Evolutionary conservation across 1,284 basidiomycete genomes (phyloP), one percentile per base, ranked within the genome.

Genomic region (Cryptococcus sp.): DNA sequence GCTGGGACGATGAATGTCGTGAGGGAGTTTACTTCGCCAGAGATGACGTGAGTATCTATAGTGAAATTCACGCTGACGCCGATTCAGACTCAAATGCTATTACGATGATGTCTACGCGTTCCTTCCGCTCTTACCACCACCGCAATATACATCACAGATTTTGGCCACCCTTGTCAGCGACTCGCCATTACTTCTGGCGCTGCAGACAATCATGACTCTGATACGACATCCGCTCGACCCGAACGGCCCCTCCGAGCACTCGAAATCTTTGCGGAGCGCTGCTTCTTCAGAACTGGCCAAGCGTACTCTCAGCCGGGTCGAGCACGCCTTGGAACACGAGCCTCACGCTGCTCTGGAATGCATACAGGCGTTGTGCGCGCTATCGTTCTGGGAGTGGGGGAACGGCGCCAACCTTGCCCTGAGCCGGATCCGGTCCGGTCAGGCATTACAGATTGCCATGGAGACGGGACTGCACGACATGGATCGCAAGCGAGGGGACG

Each of bases 71-170:
- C 7, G 17, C 35, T 50, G 40, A 44, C n/a, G 20, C 16, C 17
- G 2, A 19, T 42, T 6, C 46, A 78, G 78, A 22, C 59, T 79
- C 31, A 60, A 66, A 35, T 70, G 69, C 46, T 79, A 80, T 58
- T 79, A 78, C 64, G 71, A 70, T 41, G 77, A 79, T 38, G 71
- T 79, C n/a, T 78, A 80, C 59, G 72, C 76, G 1, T 80, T 73
- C 67, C 65, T 77, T 8, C 66, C 78, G 8, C 65, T 79, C 49
- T 70, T 79, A 56, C 79, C 79, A 1, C 70, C 73, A 0, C 68
- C 74, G 15, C 61, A 70, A 41, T 69, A 72, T 58, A 60, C 73
- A 42, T 39, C 60, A 17, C 68, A 71, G n/a, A 64, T 78, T 50
- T 55, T 72, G 23, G 57, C 67, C 6, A 66, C 64, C n/a, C 64